Conservation (phyloP, 345 rosid genomes). For the Citrus mangshanensis region DNA sequence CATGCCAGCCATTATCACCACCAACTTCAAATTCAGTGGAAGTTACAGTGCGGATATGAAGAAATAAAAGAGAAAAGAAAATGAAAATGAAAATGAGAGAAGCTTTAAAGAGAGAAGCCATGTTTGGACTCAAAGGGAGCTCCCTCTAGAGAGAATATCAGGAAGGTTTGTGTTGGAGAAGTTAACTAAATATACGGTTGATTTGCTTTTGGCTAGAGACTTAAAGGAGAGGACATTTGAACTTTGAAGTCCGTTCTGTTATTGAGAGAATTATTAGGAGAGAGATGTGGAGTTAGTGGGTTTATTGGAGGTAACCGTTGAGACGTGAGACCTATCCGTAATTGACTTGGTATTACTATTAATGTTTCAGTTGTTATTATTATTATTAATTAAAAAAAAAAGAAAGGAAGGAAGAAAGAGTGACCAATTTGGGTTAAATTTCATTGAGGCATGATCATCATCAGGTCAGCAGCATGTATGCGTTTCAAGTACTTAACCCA, state of each 20-base stretch:
- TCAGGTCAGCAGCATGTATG: too few relatives aligned
- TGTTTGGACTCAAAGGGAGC: constrained; percentile 2
- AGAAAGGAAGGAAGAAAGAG: too few relatives aligned
- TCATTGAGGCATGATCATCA: too few relatives aligned
- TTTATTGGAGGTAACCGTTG: constrained; percentile 7
- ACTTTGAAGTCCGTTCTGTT: not conserved
- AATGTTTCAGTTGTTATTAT: not conserved
- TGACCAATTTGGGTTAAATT: not conserved
- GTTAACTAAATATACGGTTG: too few relatives aligned
- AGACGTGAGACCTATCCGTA: not conserved
- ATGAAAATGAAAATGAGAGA: not conserved
- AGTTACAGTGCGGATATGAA: constrained; percentile 15
- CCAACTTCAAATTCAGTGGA: constrained; percentile 57
- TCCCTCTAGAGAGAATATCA: not conserved
- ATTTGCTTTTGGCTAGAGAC: not conserved
- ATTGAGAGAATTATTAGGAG: constrained; percentile 11
- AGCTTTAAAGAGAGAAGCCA: constrained; percentile 18
- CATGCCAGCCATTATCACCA: constrained; percentile 64
- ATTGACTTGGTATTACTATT: constrained; percentile 7
- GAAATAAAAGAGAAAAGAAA: constrained; percentile 15
- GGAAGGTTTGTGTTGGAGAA: too few relatives aligned
- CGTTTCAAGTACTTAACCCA: too few relatives aligned
- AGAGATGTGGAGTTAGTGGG: constrained; percentile 13
- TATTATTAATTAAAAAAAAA: too few relatives aligned
- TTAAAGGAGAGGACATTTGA: too few relatives aligned